Evolutionary conservation across 1,139 yeast species (phyloP), one percentile per base, ranked within the genome.

Genomic region (Lodderomyces pseudojiufengensis): DNA sequence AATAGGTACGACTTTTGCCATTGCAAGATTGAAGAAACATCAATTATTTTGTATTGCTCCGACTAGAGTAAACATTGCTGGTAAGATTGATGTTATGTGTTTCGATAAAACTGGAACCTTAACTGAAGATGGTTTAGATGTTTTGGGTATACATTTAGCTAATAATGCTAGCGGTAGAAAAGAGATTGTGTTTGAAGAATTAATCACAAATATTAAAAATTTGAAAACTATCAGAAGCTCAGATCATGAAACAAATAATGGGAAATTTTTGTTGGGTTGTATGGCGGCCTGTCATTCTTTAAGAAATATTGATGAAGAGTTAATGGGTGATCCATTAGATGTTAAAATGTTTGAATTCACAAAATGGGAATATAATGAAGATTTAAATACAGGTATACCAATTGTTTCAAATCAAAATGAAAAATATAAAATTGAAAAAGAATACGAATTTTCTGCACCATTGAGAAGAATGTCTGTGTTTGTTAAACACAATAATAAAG

Each of bases 21-120:
- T 94, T 27, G 71, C 78, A 24, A 70, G 98, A 44, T 66, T 94
- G 44, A 79, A 86, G 43, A 65, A 72, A 40, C 43, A 49, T 32
- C 67, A 76, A 32, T 83, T 94, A 5, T 92, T 80, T 51, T 94
- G 98, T 57, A 92, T 88, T 40, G 79, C 97, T 1, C 98, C 98
- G 2, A 84, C 92, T 1, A 72, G 95, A 43, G 95, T 94, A 30
- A 94, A 94, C 54, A 81, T 92, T 22, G 97, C 96, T 25, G 98
- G 98, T 4, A 88, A 92, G 51, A 58, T 94, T 20, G 97, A 92
- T 54, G 78, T 86, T 3, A 69, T 88, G 53, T 87, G 96, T 51
- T 92, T 94, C 60, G 99, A 92, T 62, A 92, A 92, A 55, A 92
- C 99, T 0, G 99, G 99, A 1, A 92, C 99, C 0, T 67, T 92